Evolutionary conservation across 2,329 filamentous ascomycete genomes (phyloP).

Genomic region (Phyllosticta paracitricarpa): DNA sequence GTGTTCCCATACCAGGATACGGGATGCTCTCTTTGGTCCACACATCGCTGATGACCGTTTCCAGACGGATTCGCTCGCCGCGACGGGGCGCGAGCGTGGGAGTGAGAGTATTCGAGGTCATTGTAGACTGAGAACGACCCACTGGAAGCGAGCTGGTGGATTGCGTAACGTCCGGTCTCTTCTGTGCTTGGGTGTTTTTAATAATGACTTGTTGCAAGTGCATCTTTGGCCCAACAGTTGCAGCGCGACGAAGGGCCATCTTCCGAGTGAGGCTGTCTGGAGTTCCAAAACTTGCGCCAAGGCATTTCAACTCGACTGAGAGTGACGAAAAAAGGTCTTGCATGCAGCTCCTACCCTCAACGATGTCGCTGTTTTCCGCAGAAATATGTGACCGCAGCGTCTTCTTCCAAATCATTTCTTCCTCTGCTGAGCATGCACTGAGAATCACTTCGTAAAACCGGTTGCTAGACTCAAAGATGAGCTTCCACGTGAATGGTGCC

Average conservation of each 20-base stretch:
- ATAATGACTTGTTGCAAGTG: constrained; percentile 69
- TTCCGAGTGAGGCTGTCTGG: constrained; percentile 54
- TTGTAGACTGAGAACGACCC: constrained; percentile 68
- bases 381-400: constrained; percentile 49
- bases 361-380: constrained; percentile 41
- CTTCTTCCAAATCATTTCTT: constrained; percentile 71
- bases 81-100: constrained; percentile 65
- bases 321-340: constrained; percentile 52
- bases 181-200: constrained; percentile 68
- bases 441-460: constrained; percentile 76
- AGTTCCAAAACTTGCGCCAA: constrained; percentile 67
- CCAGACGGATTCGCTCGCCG: constrained; percentile 66
- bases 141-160: constrained; percentile 45
- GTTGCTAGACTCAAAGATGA: constrained; percentile 69
- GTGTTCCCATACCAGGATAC: constrained; percentile 68
- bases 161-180: constrained; percentile 41
- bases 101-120: constrained; percentile 53
- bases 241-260: constrained; percentile 70
- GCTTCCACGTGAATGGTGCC: constrained; percentile 82
- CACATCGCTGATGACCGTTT: constrained; percentile 63
- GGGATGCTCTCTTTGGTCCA: constrained; percentile 77
- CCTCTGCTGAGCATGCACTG: constrained; percentile 71
- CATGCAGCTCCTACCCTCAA: constrained; percentile 37
- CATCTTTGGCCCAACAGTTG: constrained; percentile 60
- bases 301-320: constrained; percentile 58